phyloP scores from a whole-genome alignment of 2,329 filamentous ascomycete genomes.

The Calonectria multiphialidica region DNA sequence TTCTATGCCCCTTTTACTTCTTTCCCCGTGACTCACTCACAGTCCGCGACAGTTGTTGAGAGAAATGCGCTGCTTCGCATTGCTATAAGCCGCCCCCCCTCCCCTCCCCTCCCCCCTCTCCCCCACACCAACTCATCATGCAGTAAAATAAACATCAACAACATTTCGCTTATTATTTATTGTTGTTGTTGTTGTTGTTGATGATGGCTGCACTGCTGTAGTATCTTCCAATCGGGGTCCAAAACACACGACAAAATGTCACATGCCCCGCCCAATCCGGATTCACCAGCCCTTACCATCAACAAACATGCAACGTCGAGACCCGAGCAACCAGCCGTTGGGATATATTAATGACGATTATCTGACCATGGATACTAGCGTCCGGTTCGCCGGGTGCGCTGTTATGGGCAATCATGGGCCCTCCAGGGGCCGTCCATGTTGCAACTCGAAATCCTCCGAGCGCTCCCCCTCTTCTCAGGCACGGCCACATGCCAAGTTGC shows the following conservation, averaged over 20 bases:
- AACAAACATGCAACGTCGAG: neutral
- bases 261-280: neutral
- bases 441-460: neutral
- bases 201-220: neutral
- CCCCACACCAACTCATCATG: conserved; percentile 35
- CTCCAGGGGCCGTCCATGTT: conserved; percentile 3
- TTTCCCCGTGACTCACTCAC: neutral
- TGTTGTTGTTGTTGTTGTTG: conserved; percentile 17
- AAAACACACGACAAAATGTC: neutral
- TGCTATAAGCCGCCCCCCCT: neutral
- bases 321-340: neutral
- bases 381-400: neutral
- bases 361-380: neutral
- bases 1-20: neutral
- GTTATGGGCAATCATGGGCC: neutral
- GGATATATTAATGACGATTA: neutral
- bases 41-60: neutral
- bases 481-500: conserved; percentile 4
- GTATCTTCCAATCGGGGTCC: neutral
- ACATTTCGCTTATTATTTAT: conserved; percentile 16
- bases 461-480: neutral
- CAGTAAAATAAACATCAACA: conserved; percentile 38
- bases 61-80: neutral
- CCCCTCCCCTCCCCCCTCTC: conserved; percentile 7
- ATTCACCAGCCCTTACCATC: neutral